phyloP scores from a whole-genome alignment of 1,284 basidiomycete species.

The Tremellales sp. region DNA sequence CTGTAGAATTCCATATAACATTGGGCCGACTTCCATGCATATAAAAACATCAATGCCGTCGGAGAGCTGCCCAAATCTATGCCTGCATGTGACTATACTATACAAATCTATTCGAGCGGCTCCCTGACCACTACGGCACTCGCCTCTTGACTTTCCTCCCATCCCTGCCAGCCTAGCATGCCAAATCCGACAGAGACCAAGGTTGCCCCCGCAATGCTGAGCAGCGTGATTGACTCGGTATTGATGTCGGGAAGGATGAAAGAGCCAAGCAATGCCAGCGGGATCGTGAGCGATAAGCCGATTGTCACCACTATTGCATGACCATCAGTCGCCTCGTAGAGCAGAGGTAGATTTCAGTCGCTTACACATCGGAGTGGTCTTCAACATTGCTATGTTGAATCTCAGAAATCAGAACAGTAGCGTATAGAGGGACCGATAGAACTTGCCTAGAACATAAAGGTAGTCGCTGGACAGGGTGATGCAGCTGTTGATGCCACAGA shows the following conservation, averaged over 20 bases:
- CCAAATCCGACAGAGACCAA: constrained; percentile 57
- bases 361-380: constrained; percentile 75
- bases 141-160: constrained; percentile 25
- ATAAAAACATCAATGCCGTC: no score
- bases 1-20: no score
- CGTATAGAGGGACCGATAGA: neutral
- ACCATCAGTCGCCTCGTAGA: neutral
- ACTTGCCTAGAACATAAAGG: constrained; percentile 61
- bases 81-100: no score
- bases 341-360: neutral
- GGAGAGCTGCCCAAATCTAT: no score
- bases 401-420: neutral
- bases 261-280: constrained; percentile 46
- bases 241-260: constrained; percentile 35
- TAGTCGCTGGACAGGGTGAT: constrained; percentile 83
- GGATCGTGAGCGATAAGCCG: constrained; percentile 89
- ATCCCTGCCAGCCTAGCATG: constrained; percentile 45
- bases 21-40: no score
- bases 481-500: constrained; percentile 76
- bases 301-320: constrained; percentile 71
- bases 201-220: constrained; percentile 57
- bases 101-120: no score
- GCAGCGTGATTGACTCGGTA: constrained; percentile 52
- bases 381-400: constrained; percentile 73
- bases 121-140: no score